Base-by-base conservation (phyloP, 2,329 filamentous ascomycete species). In the Blumeriella jaapii region DNA sequence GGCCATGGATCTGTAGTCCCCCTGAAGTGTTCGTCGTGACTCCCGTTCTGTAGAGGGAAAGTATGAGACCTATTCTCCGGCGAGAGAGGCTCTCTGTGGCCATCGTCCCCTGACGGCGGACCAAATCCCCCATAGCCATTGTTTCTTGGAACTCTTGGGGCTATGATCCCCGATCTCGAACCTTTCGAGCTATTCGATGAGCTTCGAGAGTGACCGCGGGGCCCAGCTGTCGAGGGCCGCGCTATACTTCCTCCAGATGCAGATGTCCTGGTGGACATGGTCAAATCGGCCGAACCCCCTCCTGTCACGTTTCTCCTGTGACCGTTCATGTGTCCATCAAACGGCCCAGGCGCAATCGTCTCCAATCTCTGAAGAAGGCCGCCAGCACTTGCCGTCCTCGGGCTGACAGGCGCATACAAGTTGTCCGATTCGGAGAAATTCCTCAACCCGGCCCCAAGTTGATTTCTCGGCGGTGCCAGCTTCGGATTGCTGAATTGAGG, bases 331-430 rank as follows among this genome's bases (percentile, higher is more conserved):
- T 57, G 60, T 45, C 59, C 58, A 44, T 75, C 72, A 48, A 83
- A 82, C 0, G 78, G 78, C 0, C 75, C 78, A 1, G 78, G 73
- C 1, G 72, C 66, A 50, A 82, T 78, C 6, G 62, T 68, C 46
- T 82, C 70, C 65, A 82, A 72, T 33, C 74, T 69, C 42, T 71
- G 67, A 47, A 80, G 50, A 17, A 83, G 49, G 34, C 56, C 62
- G 31, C 55, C 59, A 39, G 57, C 59, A 12, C 53, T 60, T 45
- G 57, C 56, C 2, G 51, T 52, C 20, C 55, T 55, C 16, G 71
- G 69, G 42, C 64, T 74, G 13, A 62, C 55, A 3, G 67, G 61
- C 14, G 65, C 65, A 49, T 65, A 66, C 39, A 49, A 54, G 23
- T 56, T 49, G 32, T 64, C 61, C n/a, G 44, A 34, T 23, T 63